Conservation (phyloP, 2,329 filamentous ascomycete species). For the Colletotrichum noveboracense region DNA sequence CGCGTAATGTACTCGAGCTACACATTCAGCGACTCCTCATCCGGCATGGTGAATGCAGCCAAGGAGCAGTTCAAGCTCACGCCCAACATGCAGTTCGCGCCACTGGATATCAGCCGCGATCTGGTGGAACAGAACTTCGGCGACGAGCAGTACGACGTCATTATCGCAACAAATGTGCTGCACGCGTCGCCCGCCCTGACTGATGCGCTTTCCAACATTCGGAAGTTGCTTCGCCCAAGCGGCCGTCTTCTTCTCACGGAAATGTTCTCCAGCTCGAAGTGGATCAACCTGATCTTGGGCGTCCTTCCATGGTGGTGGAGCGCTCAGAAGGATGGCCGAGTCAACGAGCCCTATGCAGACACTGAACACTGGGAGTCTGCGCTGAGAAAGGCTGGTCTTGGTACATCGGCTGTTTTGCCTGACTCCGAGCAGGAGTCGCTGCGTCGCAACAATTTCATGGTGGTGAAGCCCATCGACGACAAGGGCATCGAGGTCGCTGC, state of each 20-base stretch:
- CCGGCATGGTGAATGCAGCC: background rate
- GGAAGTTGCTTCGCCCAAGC: background rate
- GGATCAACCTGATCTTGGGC: constrained; percentile 32
- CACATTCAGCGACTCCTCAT: background rate
- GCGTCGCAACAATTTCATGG: background rate
- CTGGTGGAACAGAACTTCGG: background rate
- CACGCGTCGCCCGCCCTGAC: constrained; percentile 34
- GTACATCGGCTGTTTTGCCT: background rate
- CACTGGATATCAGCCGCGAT: background rate
- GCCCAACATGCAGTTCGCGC: background rate
- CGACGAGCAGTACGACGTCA: constrained; percentile 36
- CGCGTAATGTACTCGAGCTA: background rate
- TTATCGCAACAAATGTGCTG: constrained; percentile 41
- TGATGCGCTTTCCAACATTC: background rate
- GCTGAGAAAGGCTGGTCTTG: background rate
- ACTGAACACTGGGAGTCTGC: background rate
- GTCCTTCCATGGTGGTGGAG: constrained; percentile 23
- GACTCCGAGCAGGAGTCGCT: background rate
- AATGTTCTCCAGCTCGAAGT: constrained; percentile 25
- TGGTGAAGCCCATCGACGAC: background rate
- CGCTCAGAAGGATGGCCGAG: constrained; percentile 30
- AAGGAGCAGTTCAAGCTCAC: background rate
- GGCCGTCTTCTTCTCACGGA: constrained; percentile 29
- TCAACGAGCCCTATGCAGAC: constrained; percentile 28
- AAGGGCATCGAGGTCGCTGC: background rate